These are phyloP conservation scores for Neocucurbitaria cava DNA, from an alignment of 2,329 filamentous ascomycete species.

Conservation along the genomic window DNA sequence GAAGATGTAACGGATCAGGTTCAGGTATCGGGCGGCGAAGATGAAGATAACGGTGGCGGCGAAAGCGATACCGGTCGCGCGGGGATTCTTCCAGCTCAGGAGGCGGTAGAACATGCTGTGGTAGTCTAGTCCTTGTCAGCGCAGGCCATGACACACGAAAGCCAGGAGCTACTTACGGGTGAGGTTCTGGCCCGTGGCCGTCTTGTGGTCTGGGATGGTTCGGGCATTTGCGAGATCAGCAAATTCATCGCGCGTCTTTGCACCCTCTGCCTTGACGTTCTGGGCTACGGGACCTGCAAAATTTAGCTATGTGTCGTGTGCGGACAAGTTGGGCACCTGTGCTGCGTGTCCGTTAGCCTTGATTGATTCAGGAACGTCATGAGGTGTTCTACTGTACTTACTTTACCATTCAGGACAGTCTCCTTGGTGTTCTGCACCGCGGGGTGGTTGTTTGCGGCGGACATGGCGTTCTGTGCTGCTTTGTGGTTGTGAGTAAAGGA, in stretches of 20 bases:
- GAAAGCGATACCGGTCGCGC: constrained; percentile 68
- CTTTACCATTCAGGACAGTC: constrained; percentile 54
- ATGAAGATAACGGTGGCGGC: constrained; percentile 64
- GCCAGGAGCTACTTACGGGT: constrained; percentile 57
- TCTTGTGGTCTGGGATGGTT: constrained; percentile 60
- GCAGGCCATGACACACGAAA: background rate
- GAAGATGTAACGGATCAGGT: constrained; percentile 67
- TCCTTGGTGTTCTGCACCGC: constrained; percentile 56
- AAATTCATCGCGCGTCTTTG: constrained; percentile 65
- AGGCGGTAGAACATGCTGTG: constrained; percentile 72
- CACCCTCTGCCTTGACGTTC: constrained; percentile 63
- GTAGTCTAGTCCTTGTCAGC: constrained; percentile 58
- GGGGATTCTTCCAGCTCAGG: constrained; percentile 71
- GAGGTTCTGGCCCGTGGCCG: constrained; percentile 67
- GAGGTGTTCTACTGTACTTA: constrained; percentile 31
- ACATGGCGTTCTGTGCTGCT: constrained; percentile 59
- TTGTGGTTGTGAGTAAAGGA: constrained; percentile 38
- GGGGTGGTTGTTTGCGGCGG: constrained; percentile 57
- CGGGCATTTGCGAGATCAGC: constrained; percentile 63
- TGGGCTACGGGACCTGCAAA: constrained; percentile 61
- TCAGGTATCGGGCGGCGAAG: constrained; percentile 68
- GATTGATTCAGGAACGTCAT: constrained; percentile 1
- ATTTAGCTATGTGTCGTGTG: constrained; percentile 34
- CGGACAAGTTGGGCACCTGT: constrained; percentile 31
- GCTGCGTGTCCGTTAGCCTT: constrained; percentile 39